Conservation (phyloP, 352 stramenopile species). For the Phytophthora cryptogea region DNA sequence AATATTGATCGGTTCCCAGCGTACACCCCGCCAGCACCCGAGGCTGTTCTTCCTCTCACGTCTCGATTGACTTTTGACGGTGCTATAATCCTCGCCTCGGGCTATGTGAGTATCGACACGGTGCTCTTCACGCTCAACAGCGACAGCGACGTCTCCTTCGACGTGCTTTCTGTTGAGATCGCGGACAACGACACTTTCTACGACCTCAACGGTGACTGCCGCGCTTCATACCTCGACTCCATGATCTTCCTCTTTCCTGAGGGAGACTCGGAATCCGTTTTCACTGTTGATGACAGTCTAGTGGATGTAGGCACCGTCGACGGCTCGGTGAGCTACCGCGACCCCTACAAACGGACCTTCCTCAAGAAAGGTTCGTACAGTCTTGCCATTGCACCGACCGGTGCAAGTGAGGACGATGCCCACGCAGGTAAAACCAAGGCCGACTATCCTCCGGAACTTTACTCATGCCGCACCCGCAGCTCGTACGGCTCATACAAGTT, state of each 20-base stretch:
- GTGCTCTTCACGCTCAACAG: slow-evolving; percentile 49
- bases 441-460: slow-evolving; percentile 39
- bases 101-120: slow-evolving; percentile 51
- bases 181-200: slow-evolving; percentile 54
- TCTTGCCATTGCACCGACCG: slow-evolving; percentile 42
- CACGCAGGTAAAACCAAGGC: slow-evolving; percentile 32
- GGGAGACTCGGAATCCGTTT: slow-evolving; percentile 24
- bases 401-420: slow-evolving; percentile 22
- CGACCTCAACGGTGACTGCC: slow-evolving; percentile 73
- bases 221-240: slow-evolving; percentile 57
- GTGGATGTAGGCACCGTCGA: slow-evolving; percentile 32
- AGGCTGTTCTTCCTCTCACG: slow-evolving; percentile 17
- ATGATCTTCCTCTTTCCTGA: slow-evolving; percentile 63
- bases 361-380: slow-evolving; percentile 58
- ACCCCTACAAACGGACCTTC: slow-evolving; percentile 54
- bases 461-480: slow-evolving; percentile 28
- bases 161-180: slow-evolving; percentile 67
- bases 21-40: slow-evolving; percentile 35
- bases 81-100: slow-evolving; percentile 37
- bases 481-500: slow-evolving; percentile 44
- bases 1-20: slow-evolving; percentile 47
- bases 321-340: slow-evolving; percentile 54
- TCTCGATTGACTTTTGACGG: slow-evolving; percentile 30
- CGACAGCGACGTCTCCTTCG: slow-evolving; percentile 53
- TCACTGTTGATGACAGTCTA: slow-evolving; percentile 50